Conservation (phyloP, 257 asterid species). For the Agastache rugosa region DNA sequence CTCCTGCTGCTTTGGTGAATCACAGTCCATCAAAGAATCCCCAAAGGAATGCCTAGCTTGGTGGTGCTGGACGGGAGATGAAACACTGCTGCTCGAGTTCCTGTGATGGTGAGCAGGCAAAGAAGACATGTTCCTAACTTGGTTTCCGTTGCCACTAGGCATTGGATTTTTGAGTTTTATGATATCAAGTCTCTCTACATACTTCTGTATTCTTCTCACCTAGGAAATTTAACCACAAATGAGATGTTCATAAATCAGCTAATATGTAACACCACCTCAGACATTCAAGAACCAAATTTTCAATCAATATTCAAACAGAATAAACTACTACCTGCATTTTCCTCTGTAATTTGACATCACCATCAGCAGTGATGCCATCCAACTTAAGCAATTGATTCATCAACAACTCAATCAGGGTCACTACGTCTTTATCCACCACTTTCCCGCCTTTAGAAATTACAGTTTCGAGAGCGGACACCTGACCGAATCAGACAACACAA, state of each 20-base stretch:
- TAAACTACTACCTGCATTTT: conserved; percentile 71
- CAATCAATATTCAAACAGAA: background rate
- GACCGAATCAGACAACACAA: conserved; percentile 27
- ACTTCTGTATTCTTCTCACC: conserved; percentile 81
- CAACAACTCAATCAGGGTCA: conserved; percentile 65
- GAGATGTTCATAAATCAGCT: background rate
- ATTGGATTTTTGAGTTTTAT: conserved; percentile 70
- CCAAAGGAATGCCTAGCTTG: conserved; percentile 46
- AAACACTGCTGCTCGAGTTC: conserved; percentile 24
- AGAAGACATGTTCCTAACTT: conserved; percentile 1
- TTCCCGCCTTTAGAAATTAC: conserved; percentile 68
- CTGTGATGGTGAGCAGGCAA: conserved; percentile 24
- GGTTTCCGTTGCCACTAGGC: conserved; percentile 23
- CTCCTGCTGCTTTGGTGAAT: conserved; percentile 41
- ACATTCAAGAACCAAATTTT: background rate
- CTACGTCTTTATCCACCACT: conserved; percentile 69
- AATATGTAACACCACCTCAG: background rate
- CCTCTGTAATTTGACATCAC: conserved; percentile 78
- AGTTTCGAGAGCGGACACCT: conserved; percentile 81
- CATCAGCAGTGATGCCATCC: conserved; percentile 72
- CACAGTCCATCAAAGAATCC: conserved; percentile 38
- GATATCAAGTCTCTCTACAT: conserved; percentile 75
- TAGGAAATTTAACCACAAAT: conserved; percentile 25
- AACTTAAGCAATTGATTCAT: conserved; percentile 81
- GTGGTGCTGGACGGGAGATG: conserved; percentile 37